Conservation (phyloP, 495 filamentous ascomycete genomes). For the Lophiotrema nucula region DNA sequence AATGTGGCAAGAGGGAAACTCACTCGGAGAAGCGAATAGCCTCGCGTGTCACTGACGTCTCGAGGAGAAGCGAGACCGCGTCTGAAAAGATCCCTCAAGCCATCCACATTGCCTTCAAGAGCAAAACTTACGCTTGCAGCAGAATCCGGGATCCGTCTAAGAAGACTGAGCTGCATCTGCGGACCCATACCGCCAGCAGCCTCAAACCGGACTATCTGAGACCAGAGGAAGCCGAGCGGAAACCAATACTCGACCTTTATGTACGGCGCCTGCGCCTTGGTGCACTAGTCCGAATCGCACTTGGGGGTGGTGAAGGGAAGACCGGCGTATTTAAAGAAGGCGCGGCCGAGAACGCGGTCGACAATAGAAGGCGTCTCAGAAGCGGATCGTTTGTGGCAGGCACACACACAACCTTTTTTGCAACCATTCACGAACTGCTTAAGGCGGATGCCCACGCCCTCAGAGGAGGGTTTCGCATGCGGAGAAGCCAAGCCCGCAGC, state of each 20-base stretch:
- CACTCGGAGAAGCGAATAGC: background rate
- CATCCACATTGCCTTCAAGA: background rate
- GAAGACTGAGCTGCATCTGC: background rate
- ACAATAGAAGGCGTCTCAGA: too few species aligned
- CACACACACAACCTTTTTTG: too few species aligned
- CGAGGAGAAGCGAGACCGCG: background rate
- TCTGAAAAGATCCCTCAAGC: background rate
- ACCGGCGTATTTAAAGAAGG: too few species aligned
- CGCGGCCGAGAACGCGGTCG: too few species aligned
- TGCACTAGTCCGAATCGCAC: too few species aligned
- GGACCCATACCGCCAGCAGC: background rate
- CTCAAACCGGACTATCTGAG: background rate
- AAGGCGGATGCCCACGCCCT: too few species aligned
- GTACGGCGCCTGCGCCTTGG: too few species aligned
- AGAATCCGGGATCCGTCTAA: background rate
- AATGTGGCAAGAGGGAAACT: background rate
- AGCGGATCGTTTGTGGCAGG: too few species aligned
- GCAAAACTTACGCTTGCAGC: background rate
- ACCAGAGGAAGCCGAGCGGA: background rate
- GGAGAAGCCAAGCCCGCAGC: too few species aligned
- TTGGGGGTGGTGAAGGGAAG: too few species aligned
- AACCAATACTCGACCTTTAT: background rate
- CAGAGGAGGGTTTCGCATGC: too few species aligned
- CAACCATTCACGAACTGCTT: too few species aligned
- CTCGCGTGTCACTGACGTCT: conserved; percentile 1